phyloP scores from a whole-genome alignment of 1,139 yeast genomes.

The Debaryomycetaceae sp. region DNA sequence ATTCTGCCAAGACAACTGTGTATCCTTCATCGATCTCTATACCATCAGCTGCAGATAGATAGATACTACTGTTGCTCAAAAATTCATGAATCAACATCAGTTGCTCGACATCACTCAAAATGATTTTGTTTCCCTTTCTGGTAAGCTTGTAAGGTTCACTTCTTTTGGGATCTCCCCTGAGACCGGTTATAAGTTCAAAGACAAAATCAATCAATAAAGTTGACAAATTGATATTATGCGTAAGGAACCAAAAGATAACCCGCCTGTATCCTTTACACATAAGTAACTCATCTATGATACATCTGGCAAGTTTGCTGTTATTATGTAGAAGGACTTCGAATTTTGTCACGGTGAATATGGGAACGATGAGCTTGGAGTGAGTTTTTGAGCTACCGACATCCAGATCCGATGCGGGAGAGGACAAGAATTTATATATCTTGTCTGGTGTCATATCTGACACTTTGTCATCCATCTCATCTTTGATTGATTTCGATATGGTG shows the following conservation, averaged over 20 bases:
- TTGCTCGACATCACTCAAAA: slow-evolving; percentile 53
- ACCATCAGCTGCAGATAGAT: slow-evolving; percentile 41
- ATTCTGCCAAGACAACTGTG: slow-evolving; percentile 32
- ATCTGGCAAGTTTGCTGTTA: slow-evolving; percentile 44
- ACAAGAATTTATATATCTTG: slow-evolving; percentile 44
- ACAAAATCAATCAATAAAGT: slow-evolving; percentile 52
- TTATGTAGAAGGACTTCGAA: slow-evolving; percentile 37
- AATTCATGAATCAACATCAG: slow-evolving; percentile 71
- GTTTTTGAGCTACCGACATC: slow-evolving; percentile 22
- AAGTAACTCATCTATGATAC: slow-evolving; percentile 62
- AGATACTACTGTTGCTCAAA: slow-evolving; percentile 51
- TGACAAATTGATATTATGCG: slow-evolving; percentile 56
- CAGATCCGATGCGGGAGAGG: slow-evolving; percentile 27
- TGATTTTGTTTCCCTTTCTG: slow-evolving; percentile 47
- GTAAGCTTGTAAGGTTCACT: slow-evolving; percentile 42
- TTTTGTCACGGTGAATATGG: slow-evolving; percentile 40
- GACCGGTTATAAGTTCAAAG: slow-evolving; percentile 54
- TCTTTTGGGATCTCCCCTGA: slow-evolving; percentile 40
- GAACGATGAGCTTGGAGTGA: slow-evolving; percentile 30
- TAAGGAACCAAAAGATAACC: slow-evolving; percentile 61
- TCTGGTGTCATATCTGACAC: slow-evolving; percentile 41
- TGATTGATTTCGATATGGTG: slow-evolving; percentile 52
- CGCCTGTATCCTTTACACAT: slow-evolving; percentile 63
- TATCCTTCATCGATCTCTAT: slow-evolving; percentile 34
- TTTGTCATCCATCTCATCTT: slow-evolving; percentile 18